Percentiles rank a stretch among this genome's conserved stretches.
Evolutionary conservation across 179 eudicot genomes (phyloP).

Genomic region (Vitellaria paradoxa): DNA sequence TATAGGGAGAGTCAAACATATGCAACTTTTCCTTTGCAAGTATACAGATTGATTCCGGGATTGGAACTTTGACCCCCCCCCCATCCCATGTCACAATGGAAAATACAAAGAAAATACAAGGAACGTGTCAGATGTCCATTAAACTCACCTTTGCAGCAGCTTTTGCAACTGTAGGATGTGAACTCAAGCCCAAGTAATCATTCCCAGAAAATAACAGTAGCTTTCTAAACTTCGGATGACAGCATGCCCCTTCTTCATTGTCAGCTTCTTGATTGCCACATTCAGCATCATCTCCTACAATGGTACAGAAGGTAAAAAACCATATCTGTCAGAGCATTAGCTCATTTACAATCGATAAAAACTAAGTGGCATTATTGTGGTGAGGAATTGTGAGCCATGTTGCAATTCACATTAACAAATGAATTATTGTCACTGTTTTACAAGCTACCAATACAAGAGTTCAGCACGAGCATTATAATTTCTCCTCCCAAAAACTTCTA

Average conservation of each 20-base stretch:
- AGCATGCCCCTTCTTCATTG: conserved; percentile 28
- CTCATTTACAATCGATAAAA: background rate
- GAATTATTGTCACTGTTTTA: too few relatives aligned
- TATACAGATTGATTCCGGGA: too few relatives aligned
- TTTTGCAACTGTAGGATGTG: conserved; percentile 76
- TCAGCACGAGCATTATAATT: too few relatives aligned
- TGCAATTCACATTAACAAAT: too few relatives aligned
- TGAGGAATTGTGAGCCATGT: too few relatives aligned
- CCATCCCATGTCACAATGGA: background rate
- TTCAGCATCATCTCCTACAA: conserved; percentile 55
- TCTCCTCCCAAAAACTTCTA: too few relatives aligned
- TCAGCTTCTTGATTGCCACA: conserved; percentile 28
- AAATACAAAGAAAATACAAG: background rate
- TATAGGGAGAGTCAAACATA: too few relatives aligned
- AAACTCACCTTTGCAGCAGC: conserved; percentile 73
- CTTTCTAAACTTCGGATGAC: conserved; percentile 37
- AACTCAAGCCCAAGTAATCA: conserved; percentile 91
- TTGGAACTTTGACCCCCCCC: too few relatives aligned
- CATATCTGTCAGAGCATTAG: background rate
- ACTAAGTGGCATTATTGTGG: too few relatives aligned
- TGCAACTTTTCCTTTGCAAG: too few relatives aligned
- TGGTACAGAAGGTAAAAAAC: background rate
- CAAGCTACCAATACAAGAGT: too few relatives aligned
- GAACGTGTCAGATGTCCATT: background rate
- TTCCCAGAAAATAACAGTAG: conserved; percentile 89